Conservation (phyloP, 352 stramenopile species). For the Phytophthora cactorum region DNA sequence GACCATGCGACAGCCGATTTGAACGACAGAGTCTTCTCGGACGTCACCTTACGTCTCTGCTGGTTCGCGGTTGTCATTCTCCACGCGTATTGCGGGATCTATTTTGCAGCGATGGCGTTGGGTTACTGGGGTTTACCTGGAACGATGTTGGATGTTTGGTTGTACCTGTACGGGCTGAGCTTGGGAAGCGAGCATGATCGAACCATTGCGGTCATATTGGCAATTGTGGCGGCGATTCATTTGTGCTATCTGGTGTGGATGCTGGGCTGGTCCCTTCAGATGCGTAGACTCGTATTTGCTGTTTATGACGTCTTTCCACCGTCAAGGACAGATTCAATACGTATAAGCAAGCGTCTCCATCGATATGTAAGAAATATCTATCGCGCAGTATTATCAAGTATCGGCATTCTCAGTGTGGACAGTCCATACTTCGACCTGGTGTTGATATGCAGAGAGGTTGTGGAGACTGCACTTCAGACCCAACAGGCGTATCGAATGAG, state of each 20-base stretch:
- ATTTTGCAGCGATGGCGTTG: constrained; percentile 6
- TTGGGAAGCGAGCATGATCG: constrained; percentile 8
- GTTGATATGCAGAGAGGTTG: constrained; percentile 17
- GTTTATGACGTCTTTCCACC: constrained; percentile 22
- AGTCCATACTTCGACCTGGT: constrained; percentile 26
- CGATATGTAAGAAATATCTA: constrained; percentile 1
- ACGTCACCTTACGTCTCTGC: neutral
- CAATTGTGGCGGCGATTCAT: constrained; percentile 10
- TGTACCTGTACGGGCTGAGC: constrained; percentile 10
- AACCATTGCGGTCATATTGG: constrained; percentile 9
- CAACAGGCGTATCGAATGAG: constrained; percentile 36
- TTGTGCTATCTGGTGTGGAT: constrained; percentile 16
- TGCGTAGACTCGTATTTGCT: constrained; percentile 9
- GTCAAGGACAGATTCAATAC: neutral
- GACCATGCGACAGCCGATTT: neutral
- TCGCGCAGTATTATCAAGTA: constrained; percentile 1
- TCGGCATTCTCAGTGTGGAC: constrained; percentile 21
- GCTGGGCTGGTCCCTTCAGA: constrained; percentile 21
- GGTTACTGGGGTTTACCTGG: constrained; percentile 3
- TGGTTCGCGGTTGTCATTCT: constrained; percentile 9
- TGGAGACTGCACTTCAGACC: constrained; percentile 29
- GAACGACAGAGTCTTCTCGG: neutral
- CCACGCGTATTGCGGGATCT: constrained; percentile 4
- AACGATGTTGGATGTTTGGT: constrained; percentile 8
- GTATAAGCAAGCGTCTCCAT: neutral